These are phyloP conservation scores for Malbranchea cinnamomea DNA, from an alignment of 2,329 filamentous ascomycete species.

Conservation along the genomic window DNA sequence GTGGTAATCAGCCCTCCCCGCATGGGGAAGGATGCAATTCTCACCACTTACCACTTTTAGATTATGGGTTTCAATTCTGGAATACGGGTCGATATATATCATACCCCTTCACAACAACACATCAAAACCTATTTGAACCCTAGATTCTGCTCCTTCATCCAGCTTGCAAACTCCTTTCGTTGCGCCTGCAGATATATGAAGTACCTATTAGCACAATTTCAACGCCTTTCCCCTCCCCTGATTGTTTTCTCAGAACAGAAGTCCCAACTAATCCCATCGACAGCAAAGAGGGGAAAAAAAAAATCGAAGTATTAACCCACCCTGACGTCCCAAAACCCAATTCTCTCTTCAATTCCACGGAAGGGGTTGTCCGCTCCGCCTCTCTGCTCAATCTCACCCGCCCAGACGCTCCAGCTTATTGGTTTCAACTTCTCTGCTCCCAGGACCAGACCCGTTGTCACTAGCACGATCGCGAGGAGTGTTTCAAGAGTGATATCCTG, in stretches of 20 bases:
- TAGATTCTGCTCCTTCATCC: constrained; percentile 38
- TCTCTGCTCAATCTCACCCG: constrained; percentile 53
- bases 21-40: too few relatives aligned
- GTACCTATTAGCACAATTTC: constrained; percentile 9
- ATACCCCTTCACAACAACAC: too few relatives aligned
- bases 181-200: constrained; percentile 31
- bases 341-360: constrained; percentile 58
- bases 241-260: constrained; percentile 2
- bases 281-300: constrained; percentile 2
- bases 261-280: constrained; percentile 1
- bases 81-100: too few relatives aligned
- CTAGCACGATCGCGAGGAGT: constrained; percentile 59
- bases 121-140: too few relatives aligned
- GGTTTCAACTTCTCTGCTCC: constrained; percentile 66
- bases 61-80: too few relatives aligned
- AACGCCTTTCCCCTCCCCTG: neutral
- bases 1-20: too few relatives aligned
- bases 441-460: constrained; percentile 70
- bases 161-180: constrained; percentile 63
- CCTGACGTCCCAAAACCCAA: constrained; percentile 78
- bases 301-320: constrained; percentile 29
- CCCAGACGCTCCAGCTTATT: constrained; percentile 73
- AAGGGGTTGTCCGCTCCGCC: constrained; percentile 65
- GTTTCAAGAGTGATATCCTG: constrained; percentile 82
- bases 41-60: too few relatives aligned